Conservation (phyloP, 2,329 filamentous ascomycete species). For the Tolypocladium tropicale region DNA sequence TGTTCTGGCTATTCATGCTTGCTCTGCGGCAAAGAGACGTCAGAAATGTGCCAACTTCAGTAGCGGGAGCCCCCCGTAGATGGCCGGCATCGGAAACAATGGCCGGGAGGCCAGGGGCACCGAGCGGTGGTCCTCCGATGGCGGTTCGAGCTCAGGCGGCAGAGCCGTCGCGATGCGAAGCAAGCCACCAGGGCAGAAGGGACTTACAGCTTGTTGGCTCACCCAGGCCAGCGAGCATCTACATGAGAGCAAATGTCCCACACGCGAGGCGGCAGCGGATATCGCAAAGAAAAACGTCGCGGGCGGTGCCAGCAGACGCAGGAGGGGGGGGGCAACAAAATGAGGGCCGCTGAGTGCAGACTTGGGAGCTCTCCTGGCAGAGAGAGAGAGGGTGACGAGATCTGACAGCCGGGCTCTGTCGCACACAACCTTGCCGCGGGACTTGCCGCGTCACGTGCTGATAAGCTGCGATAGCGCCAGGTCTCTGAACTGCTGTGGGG, state of each 20-base stretch:
- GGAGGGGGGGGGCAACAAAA: neutral
- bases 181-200: constrained; percentile 2
- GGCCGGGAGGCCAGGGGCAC: neutral
- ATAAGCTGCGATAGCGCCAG: constrained; percentile 16
- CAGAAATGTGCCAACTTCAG: neutral
- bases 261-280: constrained; percentile 1
- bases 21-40: constrained; percentile 3
- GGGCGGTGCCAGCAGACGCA: neutral
- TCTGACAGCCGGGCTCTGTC: constrained; percentile 14
- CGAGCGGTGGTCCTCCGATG: neutral
- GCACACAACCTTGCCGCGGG: constrained; percentile 16
- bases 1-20: constrained; percentile 37
- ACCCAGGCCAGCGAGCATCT: constrained; percentile 20
- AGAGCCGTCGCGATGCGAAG: constrained; percentile 10
- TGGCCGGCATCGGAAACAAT: neutral
- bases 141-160: neutral
- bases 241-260: constrained; percentile 21
- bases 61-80: neutral
- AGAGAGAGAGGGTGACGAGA: constrained; percentile 20
- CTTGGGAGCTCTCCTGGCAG: constrained; percentile 22
- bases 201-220: constrained; percentile 25
- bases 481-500: neutral
- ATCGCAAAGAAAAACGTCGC: neutral
- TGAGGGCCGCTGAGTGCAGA: constrained; percentile 16
- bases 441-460: constrained; percentile 23